Base-by-base conservation (phyloP, 2,329 filamentous ascomycete genomes). In the Apiospora rasikravindrae region DNA sequence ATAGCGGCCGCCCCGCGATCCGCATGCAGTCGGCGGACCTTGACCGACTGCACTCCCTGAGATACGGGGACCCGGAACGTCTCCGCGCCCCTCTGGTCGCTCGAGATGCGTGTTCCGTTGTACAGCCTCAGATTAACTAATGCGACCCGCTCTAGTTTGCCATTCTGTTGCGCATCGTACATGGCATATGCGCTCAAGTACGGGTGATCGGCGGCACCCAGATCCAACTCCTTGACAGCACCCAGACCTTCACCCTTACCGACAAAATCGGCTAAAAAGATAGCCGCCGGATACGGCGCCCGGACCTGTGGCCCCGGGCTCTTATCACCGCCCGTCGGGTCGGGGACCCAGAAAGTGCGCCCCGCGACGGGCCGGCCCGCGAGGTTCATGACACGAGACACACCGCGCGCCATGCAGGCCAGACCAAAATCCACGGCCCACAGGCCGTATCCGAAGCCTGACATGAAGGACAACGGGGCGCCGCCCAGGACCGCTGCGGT, bases 361-460 rank as follows among this genome's bases (percentile, higher is more conserved):
- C 69, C 70, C 11, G 75, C 73, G 7, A 64, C 69, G 5, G 75
- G 73, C 4, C 75, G 73, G 67, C 72, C 70, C 26, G 74, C 74
- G 19, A 71, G 53, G 69, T 76, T 73, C 16, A 71, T 70, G 1
- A 77, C 71, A 5, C 75, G 73, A n/a, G 71, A 57, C 6, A 77
- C 72, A 5, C 76, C 75, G 14, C 66, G 73, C 49, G 68, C 51
- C 73, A 77, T 76, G 67, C 74, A 72, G 4, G 73, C 70, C 7
- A 77, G 72, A 13, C 76, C 80, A 73, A 82, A 82, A 75, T 83
- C 81, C 53, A 82, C 78, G 71, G 80, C 77, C 77, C 81, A 83
- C 69, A 81, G 75, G 72, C 82, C 80, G 57, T 77, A 77, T 61
- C 80, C 81, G 64, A 78, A 78, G 53, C 77, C 74, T 47, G 80